phyloP scores from a whole-genome alignment of 768 basidiomycete species.

The Lenzites betulinus region DNA sequence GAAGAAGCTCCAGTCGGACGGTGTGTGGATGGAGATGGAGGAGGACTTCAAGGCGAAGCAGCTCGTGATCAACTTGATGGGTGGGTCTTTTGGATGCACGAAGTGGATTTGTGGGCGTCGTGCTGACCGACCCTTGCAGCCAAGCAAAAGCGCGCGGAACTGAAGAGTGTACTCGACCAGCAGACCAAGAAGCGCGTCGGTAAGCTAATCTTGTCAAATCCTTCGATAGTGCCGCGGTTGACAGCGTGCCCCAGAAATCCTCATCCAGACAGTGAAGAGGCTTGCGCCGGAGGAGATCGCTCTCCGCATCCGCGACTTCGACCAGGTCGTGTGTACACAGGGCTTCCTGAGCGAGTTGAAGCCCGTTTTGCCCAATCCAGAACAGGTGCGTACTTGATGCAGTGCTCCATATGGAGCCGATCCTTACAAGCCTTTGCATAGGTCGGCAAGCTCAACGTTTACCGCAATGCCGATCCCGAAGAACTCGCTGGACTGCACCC shows the following conservation, averaged over 20 bases:
- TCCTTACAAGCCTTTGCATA: constrained; percentile 28
- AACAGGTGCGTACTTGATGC: constrained; percentile 57
- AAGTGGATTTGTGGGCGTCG: no score
- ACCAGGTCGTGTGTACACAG: constrained; percentile 83
- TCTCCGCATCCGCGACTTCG: constrained; percentile 81
- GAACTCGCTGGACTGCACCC: constrained; percentile 90
- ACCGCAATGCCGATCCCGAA: constrained; percentile 82
- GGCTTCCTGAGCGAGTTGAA: constrained; percentile 88
- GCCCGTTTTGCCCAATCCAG: constrained; percentile 86
- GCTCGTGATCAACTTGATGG: constrained; percentile 86
- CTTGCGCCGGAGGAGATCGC: constrained; percentile 87
- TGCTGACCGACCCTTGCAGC: constrained; percentile 41
- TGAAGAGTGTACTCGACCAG: constrained; percentile 88
- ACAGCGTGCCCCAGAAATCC: constrained; percentile 63
- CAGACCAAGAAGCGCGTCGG: constrained; percentile 94
- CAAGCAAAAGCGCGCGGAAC: constrained; percentile 82
- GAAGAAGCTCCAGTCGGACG: constrained; percentile 77
- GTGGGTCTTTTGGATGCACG: constrained; percentile 42
- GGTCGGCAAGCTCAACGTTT: constrained; percentile 89
- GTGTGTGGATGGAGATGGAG: constrained; percentile 96
- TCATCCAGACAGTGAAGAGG: constrained; percentile 84
- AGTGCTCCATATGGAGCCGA: neutral
- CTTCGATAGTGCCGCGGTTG: neutral
- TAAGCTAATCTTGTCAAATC: constrained; percentile 31
- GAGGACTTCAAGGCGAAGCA: constrained; percentile 98